phyloP scores from a whole-genome alignment of 305 asterid genomes.

The Fraxinus sp. region DNA sequence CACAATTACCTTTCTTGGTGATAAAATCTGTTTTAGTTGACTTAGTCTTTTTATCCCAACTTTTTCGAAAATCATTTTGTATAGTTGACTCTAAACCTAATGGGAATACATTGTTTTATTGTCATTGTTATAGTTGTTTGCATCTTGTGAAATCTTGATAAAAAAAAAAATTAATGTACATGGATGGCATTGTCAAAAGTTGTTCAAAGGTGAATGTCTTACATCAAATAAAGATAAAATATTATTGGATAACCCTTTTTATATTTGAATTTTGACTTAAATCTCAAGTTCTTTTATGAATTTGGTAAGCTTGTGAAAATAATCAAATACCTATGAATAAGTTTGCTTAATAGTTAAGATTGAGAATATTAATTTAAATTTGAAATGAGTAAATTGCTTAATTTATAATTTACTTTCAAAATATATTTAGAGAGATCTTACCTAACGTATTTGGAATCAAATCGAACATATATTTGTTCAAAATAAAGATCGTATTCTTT shows the following conservation, averaged over 20 bases:
- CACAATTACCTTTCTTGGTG: background rate
- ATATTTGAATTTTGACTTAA: background rate
- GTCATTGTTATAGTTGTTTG: background rate
- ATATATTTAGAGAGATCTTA: too few species aligned
- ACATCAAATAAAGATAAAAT: background rate
- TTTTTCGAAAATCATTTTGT: too few species aligned
- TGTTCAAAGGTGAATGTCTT: background rate
- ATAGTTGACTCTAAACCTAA: background rate
- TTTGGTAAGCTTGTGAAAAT: background rate
- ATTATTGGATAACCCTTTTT: background rate
- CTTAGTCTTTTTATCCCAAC: background rate
- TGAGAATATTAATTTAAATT: background rate
- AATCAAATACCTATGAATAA: background rate
- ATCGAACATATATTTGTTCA: background rate
- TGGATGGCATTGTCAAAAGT: background rate
- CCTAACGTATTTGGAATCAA: background rate
- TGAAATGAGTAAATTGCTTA: background rate
- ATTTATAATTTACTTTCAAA: background rate
- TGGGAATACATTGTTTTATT: background rate
- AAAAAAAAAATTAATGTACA: background rate
- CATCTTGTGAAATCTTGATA: background rate
- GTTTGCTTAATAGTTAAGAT: background rate
- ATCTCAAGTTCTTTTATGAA: background rate
- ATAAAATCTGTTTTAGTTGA: background rate
- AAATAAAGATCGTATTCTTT: background rate